phyloP scores from a whole-genome alignment of 495 filamentous ascomycete genomes.

The Cercophora scortea region DNA sequence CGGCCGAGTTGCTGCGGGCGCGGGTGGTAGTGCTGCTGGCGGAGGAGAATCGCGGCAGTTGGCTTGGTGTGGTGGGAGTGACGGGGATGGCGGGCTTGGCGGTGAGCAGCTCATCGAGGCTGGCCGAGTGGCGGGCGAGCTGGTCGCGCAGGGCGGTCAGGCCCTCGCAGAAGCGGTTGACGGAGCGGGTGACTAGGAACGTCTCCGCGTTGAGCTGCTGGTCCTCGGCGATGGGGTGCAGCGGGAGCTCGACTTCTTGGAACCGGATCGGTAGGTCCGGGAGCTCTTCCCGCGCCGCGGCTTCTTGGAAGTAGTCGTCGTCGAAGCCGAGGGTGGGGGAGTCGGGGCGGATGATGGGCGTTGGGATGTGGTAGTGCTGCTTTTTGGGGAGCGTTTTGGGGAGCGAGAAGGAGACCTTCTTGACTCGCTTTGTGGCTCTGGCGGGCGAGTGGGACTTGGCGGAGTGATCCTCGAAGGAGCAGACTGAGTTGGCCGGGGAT shows the following conservation, averaged over 20 bases:
- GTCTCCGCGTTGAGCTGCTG: slow-evolving; percentile 13
- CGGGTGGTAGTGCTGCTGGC: background rate
- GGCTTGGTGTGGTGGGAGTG: background rate
- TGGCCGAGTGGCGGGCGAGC: slow-evolving; percentile 30
- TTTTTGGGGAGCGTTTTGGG: slow-evolving; percentile 28
- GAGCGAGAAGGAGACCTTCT: slow-evolving; percentile 47
- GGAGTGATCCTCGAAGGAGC: slow-evolving; percentile 28
- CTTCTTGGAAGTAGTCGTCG: slow-evolving; percentile 24
- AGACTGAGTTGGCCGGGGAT: slow-evolving; percentile 36
- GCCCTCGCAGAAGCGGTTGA: slow-evolving; percentile 34
- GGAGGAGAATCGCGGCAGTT: too few relatives aligned
- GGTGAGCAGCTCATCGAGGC: slow-evolving; percentile 26
- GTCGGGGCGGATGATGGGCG: slow-evolving; percentile 39
- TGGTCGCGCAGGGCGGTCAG: slow-evolving; percentile 32
- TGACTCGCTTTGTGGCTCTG: slow-evolving; percentile 24
- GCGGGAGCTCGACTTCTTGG: slow-evolving; percentile 18
- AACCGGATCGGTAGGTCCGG: slow-evolving; percentile 12
- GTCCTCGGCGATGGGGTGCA: slow-evolving; percentile 13
- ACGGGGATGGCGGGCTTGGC: slow-evolving; percentile 2
- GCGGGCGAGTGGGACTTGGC: slow-evolving; percentile 13
- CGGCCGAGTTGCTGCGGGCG: background rate
- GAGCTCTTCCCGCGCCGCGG: slow-evolving; percentile 10
- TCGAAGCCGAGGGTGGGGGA: slow-evolving; percentile 38
- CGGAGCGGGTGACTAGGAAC: slow-evolving; percentile 30
- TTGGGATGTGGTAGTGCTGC: slow-evolving; percentile 15